Evolutionary conservation across 208 protist species (phyloP).

Genomic region (Angomonas ambiguus): DNA sequence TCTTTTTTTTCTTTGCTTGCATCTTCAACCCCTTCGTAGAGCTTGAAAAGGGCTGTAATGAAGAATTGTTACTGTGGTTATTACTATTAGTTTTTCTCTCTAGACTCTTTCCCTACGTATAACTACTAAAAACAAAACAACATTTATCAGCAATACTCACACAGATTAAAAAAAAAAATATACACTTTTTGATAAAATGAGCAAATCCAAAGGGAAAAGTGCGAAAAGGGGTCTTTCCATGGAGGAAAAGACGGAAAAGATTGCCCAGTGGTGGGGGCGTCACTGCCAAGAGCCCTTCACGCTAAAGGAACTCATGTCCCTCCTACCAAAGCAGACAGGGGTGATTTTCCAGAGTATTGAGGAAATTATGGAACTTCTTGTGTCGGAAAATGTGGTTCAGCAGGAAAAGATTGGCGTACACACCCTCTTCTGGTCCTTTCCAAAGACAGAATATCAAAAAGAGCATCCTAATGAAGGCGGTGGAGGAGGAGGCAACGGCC

Average conservation of each 20-base stretch:
- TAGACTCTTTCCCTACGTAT: not conserved
- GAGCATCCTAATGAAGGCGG: not conserved
- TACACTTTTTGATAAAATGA: too few relatives aligned
- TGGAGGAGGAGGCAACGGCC: not conserved
- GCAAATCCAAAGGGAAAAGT: not conserved
- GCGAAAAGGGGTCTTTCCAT: slow-evolving; percentile 78
- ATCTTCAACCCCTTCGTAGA: too few relatives aligned
- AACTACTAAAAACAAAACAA: not conserved
- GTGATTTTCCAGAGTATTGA: slow-evolving; percentile 83
- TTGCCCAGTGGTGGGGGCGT: slow-evolving; percentile 53
- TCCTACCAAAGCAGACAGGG: slow-evolving; percentile 61
- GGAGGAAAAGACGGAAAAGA: slow-evolving; percentile 68
- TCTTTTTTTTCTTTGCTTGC: too few relatives aligned
- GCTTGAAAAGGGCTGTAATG: too few relatives aligned
- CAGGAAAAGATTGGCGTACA: slow-evolving; percentile 71
- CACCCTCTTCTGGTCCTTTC: slow-evolving; percentile 81
- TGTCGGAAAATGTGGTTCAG: slow-evolving; percentile 55
- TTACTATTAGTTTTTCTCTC: not conserved
- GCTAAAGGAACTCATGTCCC: slow-evolving; percentile 64
- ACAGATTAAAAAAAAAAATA: not conserved
- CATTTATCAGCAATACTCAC: not conserved
- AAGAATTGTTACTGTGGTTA: too few relatives aligned
- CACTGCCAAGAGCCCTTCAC: slow-evolving; percentile 66
- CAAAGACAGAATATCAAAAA: slow-evolving; percentile 35
- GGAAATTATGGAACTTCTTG: slow-evolving; percentile 74